These are phyloP conservation scores for Umbilicaria muhlenbergii DNA, from an alignment of 495 filamentous ascomycete species.

Conservation along the genomic window DNA sequence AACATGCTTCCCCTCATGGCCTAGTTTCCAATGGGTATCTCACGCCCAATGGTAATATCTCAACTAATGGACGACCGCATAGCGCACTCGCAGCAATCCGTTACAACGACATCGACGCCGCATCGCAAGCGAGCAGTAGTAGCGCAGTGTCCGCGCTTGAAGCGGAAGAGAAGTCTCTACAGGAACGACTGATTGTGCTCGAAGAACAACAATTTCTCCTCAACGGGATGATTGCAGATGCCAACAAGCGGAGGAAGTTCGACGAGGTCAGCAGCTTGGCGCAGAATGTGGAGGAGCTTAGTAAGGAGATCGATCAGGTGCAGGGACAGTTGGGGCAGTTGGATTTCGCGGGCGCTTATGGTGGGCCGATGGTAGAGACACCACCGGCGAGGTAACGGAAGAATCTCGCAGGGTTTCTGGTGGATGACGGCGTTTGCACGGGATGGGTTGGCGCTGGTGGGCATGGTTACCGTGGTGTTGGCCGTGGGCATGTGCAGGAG, in stretches of 20 bases:
- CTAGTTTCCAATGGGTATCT: slow-evolving; percentile 4
- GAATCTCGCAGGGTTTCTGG: too few relatives aligned
- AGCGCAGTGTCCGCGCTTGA: slow-evolving; percentile 58
- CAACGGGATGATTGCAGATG: slow-evolving; percentile 70
- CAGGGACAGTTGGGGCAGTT: slow-evolving; percentile 32
- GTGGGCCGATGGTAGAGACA: slow-evolving; percentile 8
- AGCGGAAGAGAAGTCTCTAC: slow-evolving; percentile 71
- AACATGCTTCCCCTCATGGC: slow-evolving; percentile 42
- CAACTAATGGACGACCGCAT: slow-evolving; percentile 24
- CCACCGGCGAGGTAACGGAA: not conserved
- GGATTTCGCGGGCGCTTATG: slow-evolving; percentile 37
- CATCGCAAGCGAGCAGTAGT: slow-evolving; percentile 45
- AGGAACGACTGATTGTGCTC: slow-evolving; percentile 72
- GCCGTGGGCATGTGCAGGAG: too few relatives aligned
- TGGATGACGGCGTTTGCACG: too few relatives aligned
- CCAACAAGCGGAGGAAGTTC: slow-evolving; percentile 65
- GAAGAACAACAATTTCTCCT: slow-evolving; percentile 94
- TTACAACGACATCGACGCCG: slow-evolving; percentile 44
- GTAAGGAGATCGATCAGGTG: slow-evolving; percentile 61
- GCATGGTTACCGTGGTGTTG: too few relatives aligned
- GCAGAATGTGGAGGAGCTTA: slow-evolving; percentile 72
- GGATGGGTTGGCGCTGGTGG: too few relatives aligned
- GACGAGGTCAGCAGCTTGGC: slow-evolving; percentile 75
- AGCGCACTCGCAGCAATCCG: slow-evolving; percentile 43
- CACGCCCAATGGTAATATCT: slow-evolving; percentile 5